Percentiles rank a stretch among this genome's conserved stretches.
Evolutionary conservation across 2,329 filamentous ascomycete genomes (phyloP).

Genomic region (Cadophora sp.): DNA sequence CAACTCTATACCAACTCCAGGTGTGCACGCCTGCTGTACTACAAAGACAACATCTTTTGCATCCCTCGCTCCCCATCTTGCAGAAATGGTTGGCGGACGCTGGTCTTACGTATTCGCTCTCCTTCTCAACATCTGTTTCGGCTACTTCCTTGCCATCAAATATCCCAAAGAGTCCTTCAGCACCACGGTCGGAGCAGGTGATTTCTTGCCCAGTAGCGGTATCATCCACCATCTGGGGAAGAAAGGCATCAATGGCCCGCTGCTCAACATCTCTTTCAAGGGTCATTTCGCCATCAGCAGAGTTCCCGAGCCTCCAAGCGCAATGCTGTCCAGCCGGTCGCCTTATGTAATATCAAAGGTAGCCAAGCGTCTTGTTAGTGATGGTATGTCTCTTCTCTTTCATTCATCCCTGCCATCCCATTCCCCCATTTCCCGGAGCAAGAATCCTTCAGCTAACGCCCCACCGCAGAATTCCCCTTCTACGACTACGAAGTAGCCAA

Average conservation of each 20-base stretch:
- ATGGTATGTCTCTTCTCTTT: neutral
- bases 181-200: neutral
- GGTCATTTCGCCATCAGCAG: neutral
- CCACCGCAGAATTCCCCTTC: neutral
- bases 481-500: neutral
- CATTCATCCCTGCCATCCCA: neutral
- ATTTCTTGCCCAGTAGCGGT: no score
- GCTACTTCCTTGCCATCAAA: neutral
- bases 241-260: neutral
- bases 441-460: neutral
- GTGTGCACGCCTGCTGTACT: neutral
- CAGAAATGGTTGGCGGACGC: neutral
- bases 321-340: no score
- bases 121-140: neutral
- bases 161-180: neutral
- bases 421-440: neutral
- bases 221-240: neutral
- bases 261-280: neutral
- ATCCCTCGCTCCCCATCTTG: neutral
- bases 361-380: no score
- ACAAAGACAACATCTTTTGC: neutral
- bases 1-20: neutral
- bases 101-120: neutral
- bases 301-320: neutral
- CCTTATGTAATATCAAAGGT: no score